These are phyloP conservation scores for Madurella mycetomatis DNA, from an alignment of 2,329 filamentous ascomycete species.

Conservation along the genomic window DNA sequence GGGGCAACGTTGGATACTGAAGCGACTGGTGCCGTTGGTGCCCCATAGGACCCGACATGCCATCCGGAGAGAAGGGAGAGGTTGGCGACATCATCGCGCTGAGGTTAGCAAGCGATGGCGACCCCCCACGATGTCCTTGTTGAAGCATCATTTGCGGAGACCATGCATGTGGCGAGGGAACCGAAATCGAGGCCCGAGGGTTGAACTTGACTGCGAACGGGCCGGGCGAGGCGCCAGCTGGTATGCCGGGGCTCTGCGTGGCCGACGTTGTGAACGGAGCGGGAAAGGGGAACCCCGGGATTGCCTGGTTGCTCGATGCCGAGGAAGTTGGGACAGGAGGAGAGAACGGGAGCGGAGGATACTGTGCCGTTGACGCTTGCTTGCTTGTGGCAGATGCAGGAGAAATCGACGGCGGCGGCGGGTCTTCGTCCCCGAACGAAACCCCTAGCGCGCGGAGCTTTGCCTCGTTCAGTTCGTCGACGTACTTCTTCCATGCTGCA, in stretches of 20 bases:
- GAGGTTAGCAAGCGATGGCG: slow-evolving; percentile 57
- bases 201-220: slow-evolving; percentile 65
- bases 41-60: slow-evolving; percentile 39
- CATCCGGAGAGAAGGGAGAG: slow-evolving; percentile 57
- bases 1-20: slow-evolving; percentile 54
- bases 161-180: slow-evolving; percentile 58
- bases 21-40: slow-evolving; percentile 58
- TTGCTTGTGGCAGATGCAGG: slow-evolving; percentile 60
- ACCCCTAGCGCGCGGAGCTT: slow-evolving; percentile 91
- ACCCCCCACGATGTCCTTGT: slow-evolving; percentile 54
- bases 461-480: slow-evolving; percentile 78
- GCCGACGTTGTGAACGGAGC: slow-evolving; percentile 57
- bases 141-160: slow-evolving; percentile 52
- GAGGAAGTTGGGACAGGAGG: slow-evolving; percentile 78
- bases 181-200: slow-evolving; percentile 67
- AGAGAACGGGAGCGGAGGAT: slow-evolving; percentile 74
- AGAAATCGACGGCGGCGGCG: slow-evolving; percentile 59
- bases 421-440: slow-evolving; percentile 70
- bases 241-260: slow-evolving; percentile 58
- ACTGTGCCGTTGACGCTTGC: slow-evolving; percentile 64
- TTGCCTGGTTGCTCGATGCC: slow-evolving; percentile 63
- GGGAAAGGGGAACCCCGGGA: slow-evolving; percentile 54
- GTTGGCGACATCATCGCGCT: slow-evolving; percentile 58
- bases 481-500: slow-evolving; percentile 68
- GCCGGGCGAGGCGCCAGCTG: slow-evolving; percentile 66